phyloP scores from a whole-genome alignment of 768 basidiomycete genomes.

The Chlorophyllum brunneum region DNA sequence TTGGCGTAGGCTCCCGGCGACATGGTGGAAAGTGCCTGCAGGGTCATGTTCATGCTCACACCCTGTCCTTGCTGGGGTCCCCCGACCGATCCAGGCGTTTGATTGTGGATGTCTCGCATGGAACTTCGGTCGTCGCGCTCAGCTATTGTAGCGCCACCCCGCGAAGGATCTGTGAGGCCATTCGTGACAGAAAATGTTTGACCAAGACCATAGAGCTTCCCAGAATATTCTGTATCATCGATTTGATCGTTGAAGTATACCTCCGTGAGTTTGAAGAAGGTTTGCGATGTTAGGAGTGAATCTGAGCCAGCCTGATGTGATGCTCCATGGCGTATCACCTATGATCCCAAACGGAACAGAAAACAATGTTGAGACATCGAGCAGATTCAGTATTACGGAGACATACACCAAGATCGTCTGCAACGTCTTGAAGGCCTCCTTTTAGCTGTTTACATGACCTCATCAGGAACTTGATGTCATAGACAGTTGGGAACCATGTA shows the following conservation, averaged over 20 bases:
- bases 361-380: no score
- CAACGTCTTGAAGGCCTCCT: slow-evolving; percentile 90
- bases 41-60: slow-evolving; percentile 45
- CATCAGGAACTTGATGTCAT: slow-evolving; percentile 98
- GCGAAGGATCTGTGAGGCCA: slow-evolving; percentile 58
- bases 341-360: neutral
- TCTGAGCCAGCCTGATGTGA: slow-evolving; percentile 99
- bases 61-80: slow-evolving; percentile 29
- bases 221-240: slow-evolving; percentile 79
- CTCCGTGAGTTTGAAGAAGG: slow-evolving; percentile 95
- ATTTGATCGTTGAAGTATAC: slow-evolving; percentile 89
- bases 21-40: slow-evolving; percentile 41
- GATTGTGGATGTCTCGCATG: slow-evolving; percentile 50
- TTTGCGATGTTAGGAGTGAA: slow-evolving; percentile 86
- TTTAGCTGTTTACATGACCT: slow-evolving; percentile 81
- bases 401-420: slow-evolving; percentile 90
- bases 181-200: slow-evolving; percentile 70
- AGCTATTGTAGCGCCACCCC: slow-evolving; percentile 77
- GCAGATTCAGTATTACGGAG: neutral
- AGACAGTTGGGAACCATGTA: slow-evolving; percentile 94
- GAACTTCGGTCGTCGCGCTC: slow-evolving; percentile 70
- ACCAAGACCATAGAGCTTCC: slow-evolving; percentile 80
- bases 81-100: slow-evolving; percentile 47
- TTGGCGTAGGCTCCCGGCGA: slow-evolving; percentile 45
- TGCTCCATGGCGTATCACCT: slow-evolving; percentile 87